Base-by-base conservation (phyloP, 495 filamentous ascomycete genomes). In the Hypoxylon perforatum region DNA sequence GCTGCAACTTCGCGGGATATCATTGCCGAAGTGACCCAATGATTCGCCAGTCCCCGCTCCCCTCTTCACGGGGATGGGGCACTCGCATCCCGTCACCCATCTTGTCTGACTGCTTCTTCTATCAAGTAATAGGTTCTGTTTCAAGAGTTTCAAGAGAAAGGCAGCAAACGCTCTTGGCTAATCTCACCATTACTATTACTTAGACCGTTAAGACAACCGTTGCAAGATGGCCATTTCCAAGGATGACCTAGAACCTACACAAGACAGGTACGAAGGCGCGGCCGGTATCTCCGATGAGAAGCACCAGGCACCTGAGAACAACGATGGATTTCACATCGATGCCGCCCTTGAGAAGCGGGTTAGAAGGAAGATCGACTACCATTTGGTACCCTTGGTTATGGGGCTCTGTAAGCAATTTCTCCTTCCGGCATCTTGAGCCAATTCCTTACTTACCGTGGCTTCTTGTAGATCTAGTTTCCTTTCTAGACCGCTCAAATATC, bases 401-500 rank as follows among this genome's bases (percentile, higher is more conserved):
- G 63, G 28, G 14, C 54, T 67, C 23, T 67, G 58, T 64, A 35
- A 63, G 61, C 53, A 3, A 2, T 12, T 28, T n/a, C 28, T 41
- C 11, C 56, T 44, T 19, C 22, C 22, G 18, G 28, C 25, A 22
- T 23, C 33, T 47, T 15, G n/a, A 12, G 18, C 15, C 19, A 41
- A 41, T 22, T 46, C 49, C 18, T 44, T 19, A 51, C 61, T 63
- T 25, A 49, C 41, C 36, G 58, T 53, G 14, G 18, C 22, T 52
- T 30, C 21, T 18, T 22, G 15, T 65, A 89, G 87, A 91, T 72
- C 71, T 91, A 4, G 77, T 91, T 28, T 77, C 88, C 5, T 88
- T 88, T 59, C 78, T 92, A 10, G 90, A 92, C 67, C 84, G 90
- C 45, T 90, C 86, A 30, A 92, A 91, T 59, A 74, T 87, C 53